Evolutionary conservation across 257 asterid genomes (phyloP), one percentile per base, ranked within the genome.

Genomic region (Forsythia suspensa): DNA sequence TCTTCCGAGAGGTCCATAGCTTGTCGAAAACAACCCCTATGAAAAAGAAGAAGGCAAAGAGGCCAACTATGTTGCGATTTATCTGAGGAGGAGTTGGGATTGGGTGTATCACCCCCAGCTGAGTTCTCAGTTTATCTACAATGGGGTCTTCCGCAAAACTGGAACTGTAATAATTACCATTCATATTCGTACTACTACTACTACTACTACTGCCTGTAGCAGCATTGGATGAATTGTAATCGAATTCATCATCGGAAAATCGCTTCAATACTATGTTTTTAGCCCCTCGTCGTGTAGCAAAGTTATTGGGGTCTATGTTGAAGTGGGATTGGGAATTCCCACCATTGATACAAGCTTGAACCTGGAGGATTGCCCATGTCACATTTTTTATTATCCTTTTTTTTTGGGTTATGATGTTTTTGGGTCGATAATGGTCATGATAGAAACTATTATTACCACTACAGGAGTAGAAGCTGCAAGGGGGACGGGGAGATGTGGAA

Each of bases 21-120:
- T 96, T 96, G 87, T 96, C 99, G 51, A 91, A 96, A 80, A 89
- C 90, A 77, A 96, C 93, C 24, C 99, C 99, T 80, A 96, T 95
- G 24, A 94, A 87, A 88, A 96, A 96, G 88, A 96, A 94, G 75
- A 94, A 87, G 3, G 85, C 97, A 74, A 96, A 94, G 20, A 94
- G 90, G 21, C 96, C 96, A 38, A 89, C 85, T 65, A 90, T 73
- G 57, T 72, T 80, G 57, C 94, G 90, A 77, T 92, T 93, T 37
- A 92, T 63, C 1, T 87, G 90, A 37, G 97, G 86, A 6, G 92
- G 99, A 34, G 98, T 84, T 20, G 98, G 98, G 18, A 96, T 90
- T 8, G 97, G 97, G 76, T 96, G 99, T 76, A 93, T 91, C 34
- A 83, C 97, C 82, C 99, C 97, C 42, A 96, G 89, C 84, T 96